Evolutionary conservation across 257 asterid genomes (phyloP).

Genomic region (Nicotiana tomentosiformis): DNA sequence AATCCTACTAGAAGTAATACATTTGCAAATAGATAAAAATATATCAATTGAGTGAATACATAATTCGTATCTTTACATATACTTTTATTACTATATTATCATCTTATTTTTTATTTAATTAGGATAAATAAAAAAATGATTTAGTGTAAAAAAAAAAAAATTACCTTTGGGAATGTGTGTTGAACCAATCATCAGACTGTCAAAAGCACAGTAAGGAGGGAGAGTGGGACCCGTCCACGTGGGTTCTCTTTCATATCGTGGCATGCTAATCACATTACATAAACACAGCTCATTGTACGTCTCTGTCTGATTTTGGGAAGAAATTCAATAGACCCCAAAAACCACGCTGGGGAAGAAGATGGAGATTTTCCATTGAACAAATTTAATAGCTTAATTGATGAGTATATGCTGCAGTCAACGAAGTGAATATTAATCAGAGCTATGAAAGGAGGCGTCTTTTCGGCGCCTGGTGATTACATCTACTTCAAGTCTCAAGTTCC

Average conservation of each 20-base stretch:
- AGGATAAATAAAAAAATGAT: no score
- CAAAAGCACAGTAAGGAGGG: neutral
- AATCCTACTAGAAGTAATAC: no score
- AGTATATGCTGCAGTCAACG: conserved; percentile 1
- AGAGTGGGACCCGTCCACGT: conserved; percentile 12
- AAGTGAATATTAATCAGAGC: conserved; percentile 24
- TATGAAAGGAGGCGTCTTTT: conserved; percentile 91
- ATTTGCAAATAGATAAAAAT: no score
- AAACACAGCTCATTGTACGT: neutral
- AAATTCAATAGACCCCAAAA: neutral
- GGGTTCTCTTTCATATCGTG: neutral
- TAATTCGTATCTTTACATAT: no score
- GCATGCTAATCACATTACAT: neutral
- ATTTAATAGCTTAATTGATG: neutral
- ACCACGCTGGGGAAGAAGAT: neutral
- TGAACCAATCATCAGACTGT: neutral
- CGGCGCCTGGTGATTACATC: conserved; percentile 95
- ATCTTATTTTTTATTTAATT: no score
- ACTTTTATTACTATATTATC: no score
- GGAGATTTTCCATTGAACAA: neutral
- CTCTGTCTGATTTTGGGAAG: neutral
- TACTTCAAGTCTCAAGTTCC: conserved; percentile 99
- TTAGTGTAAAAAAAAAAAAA: neutral
- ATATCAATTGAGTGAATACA: no score
- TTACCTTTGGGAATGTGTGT: neutral